Evolutionary conservation across 139 green algal species (phyloP).

Genomic region (Micractinium conductrix): DNA sequence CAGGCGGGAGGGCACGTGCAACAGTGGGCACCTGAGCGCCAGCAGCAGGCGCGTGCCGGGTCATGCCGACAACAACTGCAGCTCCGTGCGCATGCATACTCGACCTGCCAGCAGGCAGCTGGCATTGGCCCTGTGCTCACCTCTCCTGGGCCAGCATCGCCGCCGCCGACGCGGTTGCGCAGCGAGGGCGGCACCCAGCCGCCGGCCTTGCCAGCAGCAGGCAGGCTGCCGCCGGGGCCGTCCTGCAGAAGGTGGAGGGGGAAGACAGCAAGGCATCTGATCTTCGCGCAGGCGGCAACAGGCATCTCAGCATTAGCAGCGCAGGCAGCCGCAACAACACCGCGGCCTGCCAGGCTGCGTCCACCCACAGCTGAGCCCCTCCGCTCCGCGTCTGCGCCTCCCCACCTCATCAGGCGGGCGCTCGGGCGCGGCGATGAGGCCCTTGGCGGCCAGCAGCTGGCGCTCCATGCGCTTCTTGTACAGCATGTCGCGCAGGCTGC

Average conservation of each 20-base stretch:
- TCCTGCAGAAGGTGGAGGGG: conserved; percentile 14
- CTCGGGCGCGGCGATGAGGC: conserved; percentile 77
- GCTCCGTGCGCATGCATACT: no score
- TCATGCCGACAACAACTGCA: no score
- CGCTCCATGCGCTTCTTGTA: conserved; percentile 91
- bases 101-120: no score
- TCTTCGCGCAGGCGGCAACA: no score
- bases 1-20: not conserved
- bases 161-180: conserved; percentile 59
- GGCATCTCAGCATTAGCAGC: not conserved
- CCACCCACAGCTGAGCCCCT: not conserved
- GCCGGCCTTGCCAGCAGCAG: conserved; percentile 67
- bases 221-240: conserved; percentile 45
- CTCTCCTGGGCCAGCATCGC: conserved; percentile 46
- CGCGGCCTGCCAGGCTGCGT: not conserved
- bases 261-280: not conserved
- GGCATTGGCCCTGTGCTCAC: conserved; percentile 52
- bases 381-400: no score
- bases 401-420: conserved; percentile 80
- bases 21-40: no score
- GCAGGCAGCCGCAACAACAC: not conserved
- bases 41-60: no score
- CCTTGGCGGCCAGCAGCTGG: conserved; percentile 87
- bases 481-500: conserved; percentile 83
- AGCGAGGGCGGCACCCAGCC: conserved; percentile 88